Evolutionary conservation across 2,329 filamentous ascomycete species (phyloP).

Genomic region (Fusarium transvaalense): DNA sequence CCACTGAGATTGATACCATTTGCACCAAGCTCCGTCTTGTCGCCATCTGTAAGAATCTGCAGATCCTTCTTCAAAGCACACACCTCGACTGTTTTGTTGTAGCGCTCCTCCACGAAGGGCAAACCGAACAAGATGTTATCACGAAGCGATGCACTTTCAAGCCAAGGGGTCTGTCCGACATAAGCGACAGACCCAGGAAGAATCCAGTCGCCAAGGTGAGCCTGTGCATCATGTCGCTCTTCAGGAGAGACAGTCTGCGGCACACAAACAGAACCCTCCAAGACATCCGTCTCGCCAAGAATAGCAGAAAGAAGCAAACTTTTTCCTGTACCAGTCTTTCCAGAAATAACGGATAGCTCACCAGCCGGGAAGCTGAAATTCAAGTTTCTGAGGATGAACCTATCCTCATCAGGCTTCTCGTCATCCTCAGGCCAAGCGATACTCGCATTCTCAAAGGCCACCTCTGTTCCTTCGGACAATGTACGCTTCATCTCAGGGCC

Average conservation of each 20-base stretch:
- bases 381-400: constrained; percentile 75
- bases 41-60: constrained; percentile 80
- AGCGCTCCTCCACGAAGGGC: constrained; percentile 76
- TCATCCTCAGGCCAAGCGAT: constrained; percentile 81
- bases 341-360: constrained; percentile 80
- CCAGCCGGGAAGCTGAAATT: constrained; percentile 75
- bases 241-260: constrained; percentile 63
- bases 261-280: constrained; percentile 71
- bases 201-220: constrained; percentile 75
- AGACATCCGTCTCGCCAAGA: constrained; percentile 79
- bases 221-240: constrained; percentile 72
- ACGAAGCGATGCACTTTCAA: constrained; percentile 82
- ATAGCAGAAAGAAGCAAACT: constrained; percentile 79
- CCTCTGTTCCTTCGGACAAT: constrained; percentile 67
- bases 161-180: constrained; percentile 85
- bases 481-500: constrained; percentile 72
- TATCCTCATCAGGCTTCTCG: constrained; percentile 66
- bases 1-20: constrained; percentile 88
- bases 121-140: constrained; percentile 85
- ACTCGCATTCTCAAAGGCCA: constrained; percentile 75
- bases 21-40: constrained; percentile 83
- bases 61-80: constrained; percentile 83
- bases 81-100: constrained; percentile 75
- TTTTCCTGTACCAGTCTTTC: constrained; percentile 83
- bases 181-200: constrained; percentile 78